phyloP scores from a whole-genome alignment of 768 basidiomycete genomes.

The Lentinula boryana region DNA sequence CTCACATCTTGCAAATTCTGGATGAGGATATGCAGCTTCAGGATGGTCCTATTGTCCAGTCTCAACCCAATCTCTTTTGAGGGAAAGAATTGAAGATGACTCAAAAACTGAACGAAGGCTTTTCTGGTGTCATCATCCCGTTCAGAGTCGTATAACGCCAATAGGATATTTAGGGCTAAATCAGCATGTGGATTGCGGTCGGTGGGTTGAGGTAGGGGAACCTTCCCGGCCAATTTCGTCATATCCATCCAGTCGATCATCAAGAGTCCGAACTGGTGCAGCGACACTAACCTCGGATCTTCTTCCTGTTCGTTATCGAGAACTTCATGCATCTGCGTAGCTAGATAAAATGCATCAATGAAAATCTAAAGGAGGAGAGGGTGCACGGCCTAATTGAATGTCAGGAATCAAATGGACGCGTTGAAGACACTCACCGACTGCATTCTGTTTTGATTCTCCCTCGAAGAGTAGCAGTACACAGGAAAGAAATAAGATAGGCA shows the following conservation, averaged over 20 bases:
- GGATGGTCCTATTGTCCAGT: conserved; percentile 30
- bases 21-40: conserved; percentile 43
- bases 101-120: conserved; percentile 54
- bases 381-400: background rate
- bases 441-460: conserved; percentile 67
- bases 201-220: conserved; percentile 8
- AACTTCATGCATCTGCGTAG: conserved; percentile 51
- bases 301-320: conserved; percentile 70
- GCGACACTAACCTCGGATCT: conserved; percentile 66
- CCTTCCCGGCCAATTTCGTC: conserved; percentile 49
- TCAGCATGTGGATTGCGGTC: conserved; percentile 43
- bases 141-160: conserved; percentile 40
- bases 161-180: conserved; percentile 50
- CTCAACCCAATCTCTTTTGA: conserved; percentile 8
- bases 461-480: conserved; percentile 84
- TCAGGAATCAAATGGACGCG: background rate
- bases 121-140: conserved; percentile 54
- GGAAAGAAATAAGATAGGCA: conserved; percentile 96
- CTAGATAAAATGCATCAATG: conserved; percentile 57
- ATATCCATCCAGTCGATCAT: conserved; percentile 89
- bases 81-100: conserved; percentile 48
- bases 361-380: conserved; percentile 47
- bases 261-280: conserved; percentile 70
- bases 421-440: conserved; percentile 30
- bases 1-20: conserved; percentile 45